Conservation (phyloP, 2,329 filamentous ascomycete genomes). For the Hypoxylon sp. region DNA sequence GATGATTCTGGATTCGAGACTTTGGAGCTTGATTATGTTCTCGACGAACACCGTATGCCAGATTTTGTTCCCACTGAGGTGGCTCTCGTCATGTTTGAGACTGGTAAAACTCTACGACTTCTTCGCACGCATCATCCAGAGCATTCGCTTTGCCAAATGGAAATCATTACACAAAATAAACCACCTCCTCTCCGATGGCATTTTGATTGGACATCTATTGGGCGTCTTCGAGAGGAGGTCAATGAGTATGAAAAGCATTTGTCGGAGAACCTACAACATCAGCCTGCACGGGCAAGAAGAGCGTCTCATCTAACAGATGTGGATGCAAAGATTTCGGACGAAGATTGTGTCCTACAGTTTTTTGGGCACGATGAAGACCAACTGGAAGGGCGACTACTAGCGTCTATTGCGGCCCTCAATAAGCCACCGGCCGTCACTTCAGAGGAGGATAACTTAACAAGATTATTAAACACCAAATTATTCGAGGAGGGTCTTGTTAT, state of each 20-base stretch:
- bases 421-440: constrained; percentile 50
- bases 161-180: constrained; percentile 61
- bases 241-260: constrained; percentile 65
- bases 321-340: constrained; percentile 21
- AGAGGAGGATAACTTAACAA: constrained; percentile 57
- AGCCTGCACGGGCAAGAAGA: constrained; percentile 1
- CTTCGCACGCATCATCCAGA: constrained; percentile 78
- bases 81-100: constrained; percentile 81
- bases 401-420: constrained; percentile 66
- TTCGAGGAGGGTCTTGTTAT: constrained; percentile 49
- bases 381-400: constrained; percentile 64
- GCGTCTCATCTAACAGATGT: background rate
- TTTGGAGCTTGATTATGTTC: constrained; percentile 71
- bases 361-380: constrained; percentile 65
- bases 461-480: constrained; percentile 60
- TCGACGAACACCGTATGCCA: constrained; percentile 77
- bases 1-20: constrained; percentile 73
- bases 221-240: constrained; percentile 73
- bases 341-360: constrained; percentile 57
- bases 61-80: constrained; percentile 80
- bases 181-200: constrained; percentile 76
- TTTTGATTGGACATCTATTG: constrained; percentile 79
- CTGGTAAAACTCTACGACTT: constrained; percentile 81
- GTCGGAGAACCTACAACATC: constrained; percentile 40
- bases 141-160: constrained; percentile 75